Evolutionary conservation across 1,139 yeast species (phyloP).

Genomic region (Meyerozyma carpophila): DNA sequence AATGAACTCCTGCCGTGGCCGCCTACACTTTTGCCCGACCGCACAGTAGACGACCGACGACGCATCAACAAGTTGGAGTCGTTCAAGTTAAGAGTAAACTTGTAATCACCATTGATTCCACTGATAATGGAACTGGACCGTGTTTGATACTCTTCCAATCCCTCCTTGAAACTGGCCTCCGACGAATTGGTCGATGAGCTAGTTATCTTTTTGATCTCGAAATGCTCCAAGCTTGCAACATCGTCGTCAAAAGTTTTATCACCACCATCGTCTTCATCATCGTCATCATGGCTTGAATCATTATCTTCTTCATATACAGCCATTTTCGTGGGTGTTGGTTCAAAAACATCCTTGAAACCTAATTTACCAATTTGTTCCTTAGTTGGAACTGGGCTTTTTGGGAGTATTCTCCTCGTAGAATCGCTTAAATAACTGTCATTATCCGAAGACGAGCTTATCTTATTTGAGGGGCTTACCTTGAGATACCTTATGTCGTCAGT

Average conservation of each 20-base stretch:
- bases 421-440: background rate
- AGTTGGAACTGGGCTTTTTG: slow-evolving; percentile 29
- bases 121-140: slow-evolving; percentile 40
- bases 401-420: slow-evolving; percentile 9
- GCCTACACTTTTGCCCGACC: background rate
- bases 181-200: slow-evolving; percentile 8
- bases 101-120: slow-evolving; percentile 36
- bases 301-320: slow-evolving; percentile 8
- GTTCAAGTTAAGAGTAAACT: slow-evolving; percentile 39
- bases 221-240: background rate
- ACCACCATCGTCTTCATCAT: slow-evolving; percentile 12
- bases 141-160: slow-evolving; percentile 25
- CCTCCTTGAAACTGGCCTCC: slow-evolving; percentile 2
- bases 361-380: slow-evolving; percentile 11
- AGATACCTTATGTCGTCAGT: background rate
- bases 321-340: slow-evolving; percentile 12
- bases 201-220: slow-evolving; percentile 2
- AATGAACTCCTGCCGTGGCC: background rate
- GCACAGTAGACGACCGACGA: slow-evolving; percentile 16
- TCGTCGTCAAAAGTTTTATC: slow-evolving; percentile 5
- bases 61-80: slow-evolving; percentile 39
- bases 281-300: slow-evolving; percentile 15
- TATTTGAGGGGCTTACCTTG: background rate
- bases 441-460: background rate
- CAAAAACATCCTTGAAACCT: slow-evolving; percentile 32